Base-by-base conservation (phyloP, 2,329 filamentous ascomycete species). In the Lecanicillium sp. region DNA sequence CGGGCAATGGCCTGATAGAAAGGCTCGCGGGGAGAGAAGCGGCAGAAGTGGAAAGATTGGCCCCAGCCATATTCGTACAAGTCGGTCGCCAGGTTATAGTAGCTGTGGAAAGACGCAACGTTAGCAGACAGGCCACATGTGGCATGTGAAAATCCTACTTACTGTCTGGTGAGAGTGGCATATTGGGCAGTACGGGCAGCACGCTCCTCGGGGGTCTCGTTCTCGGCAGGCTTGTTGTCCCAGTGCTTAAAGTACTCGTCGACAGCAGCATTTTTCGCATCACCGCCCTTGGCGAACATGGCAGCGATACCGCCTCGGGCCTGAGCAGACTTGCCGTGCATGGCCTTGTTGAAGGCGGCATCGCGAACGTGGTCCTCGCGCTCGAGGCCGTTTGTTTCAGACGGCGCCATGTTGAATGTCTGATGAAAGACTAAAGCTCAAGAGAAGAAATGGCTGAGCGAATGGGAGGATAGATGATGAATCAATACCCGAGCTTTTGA, bases 61-160 rank as follows among this genome's bases (percentile, higher is more conserved):
- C 86, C 86, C 89, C 92, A 98, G 53, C 89, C 92, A 53, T 95
- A 92, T 70, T 96, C 92, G 71, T 95, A 95, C 36, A 95, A 65
- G 57, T 95, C 89, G 50, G 89, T 95, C n/a, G 86, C 88, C 35
- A 95, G 78, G 67, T 95, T 94, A 71, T 95, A 95, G 74, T 95
- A 95, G 62, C 83, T 88, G 49, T 12, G 11, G 35, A n/a, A n/a
- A n/a, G n/a, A 16, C 29, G 6, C 15, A 28, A 11, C 7, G 13
- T 14, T 13, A 31, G 52, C 55, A 42, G 57, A 49, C 22, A 19
- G 32, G 35, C 18, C 15, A 38, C 15, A 35, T 35, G 35, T 32
- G 22, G 33, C 28, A 9, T 41, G 39, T 50, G 16, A 15, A 32
- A 29, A 7, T 11, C 7, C n/a, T 11, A 73, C 82, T 52, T 75